phyloP scores from a whole-genome alignment of 306 rosid species.

The Rosa chinensis region DNA sequence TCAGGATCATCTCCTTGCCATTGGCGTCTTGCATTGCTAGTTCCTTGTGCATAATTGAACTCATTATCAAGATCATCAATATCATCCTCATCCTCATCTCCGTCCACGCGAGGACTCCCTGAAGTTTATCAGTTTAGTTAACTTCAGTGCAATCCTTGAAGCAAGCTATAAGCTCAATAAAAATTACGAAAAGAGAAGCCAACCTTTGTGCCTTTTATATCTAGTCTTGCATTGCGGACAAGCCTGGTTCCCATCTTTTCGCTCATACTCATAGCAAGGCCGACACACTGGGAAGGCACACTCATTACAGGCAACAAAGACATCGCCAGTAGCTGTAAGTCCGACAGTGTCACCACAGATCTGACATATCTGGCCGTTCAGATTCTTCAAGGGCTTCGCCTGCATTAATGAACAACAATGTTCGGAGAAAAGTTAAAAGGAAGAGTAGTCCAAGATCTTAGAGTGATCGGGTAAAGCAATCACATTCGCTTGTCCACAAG shows the following conservation, averaged over 20 bases:
- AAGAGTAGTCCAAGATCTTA: not conserved
- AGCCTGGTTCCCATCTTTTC: constrained; percentile 88
- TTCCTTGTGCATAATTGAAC: constrained; percentile 59
- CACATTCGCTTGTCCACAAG: not conserved
- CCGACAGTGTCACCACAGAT: constrained; percentile 91
- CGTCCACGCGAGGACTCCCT: constrained; percentile 97
- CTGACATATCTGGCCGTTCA: constrained; percentile 86
- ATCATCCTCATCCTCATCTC: constrained; percentile 93
- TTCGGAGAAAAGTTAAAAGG: not conserved
- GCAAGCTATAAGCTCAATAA: not conserved
- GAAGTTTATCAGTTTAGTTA: constrained; percentile 30
- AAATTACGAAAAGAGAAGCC: not conserved
- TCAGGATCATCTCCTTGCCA: constrained; percentile 84
- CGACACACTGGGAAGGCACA: constrained; percentile 97
- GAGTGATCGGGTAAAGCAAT: not conserved
- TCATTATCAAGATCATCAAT: constrained; percentile 91
- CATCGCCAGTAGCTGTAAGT: constrained; percentile 67
- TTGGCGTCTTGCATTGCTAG: constrained; percentile 54
- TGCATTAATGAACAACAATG: constrained; percentile 33
- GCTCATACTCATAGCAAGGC: constrained; percentile 90
- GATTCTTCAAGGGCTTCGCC: constrained; percentile 77
- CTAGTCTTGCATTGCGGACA: constrained; percentile 99
- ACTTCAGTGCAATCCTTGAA: constrained; percentile 8
- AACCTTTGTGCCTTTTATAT: constrained; percentile 90
- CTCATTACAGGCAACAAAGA: constrained; percentile 96